phyloP scores from a whole-genome alignment of 2,329 filamentous ascomycete species.

The Sporothrix brunneoviolacea region DNA sequence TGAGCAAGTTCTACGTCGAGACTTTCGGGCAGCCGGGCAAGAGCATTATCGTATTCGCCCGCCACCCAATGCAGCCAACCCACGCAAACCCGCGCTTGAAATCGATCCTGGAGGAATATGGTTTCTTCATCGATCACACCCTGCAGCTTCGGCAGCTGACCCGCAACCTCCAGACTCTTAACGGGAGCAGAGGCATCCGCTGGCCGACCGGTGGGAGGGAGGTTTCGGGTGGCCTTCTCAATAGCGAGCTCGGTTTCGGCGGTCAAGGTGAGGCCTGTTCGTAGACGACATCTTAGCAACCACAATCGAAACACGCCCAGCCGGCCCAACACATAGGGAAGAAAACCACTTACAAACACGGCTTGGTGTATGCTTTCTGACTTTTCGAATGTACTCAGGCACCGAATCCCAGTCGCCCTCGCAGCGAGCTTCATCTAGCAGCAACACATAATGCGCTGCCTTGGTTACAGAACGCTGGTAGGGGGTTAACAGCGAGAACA shows the following conservation, averaged over 20 bases:
- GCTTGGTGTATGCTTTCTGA: conserved; percentile 86
- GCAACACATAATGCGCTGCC: conserved; percentile 71
- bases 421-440: conserved; percentile 80
- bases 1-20: conserved; percentile 47
- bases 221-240: conserved; percentile 45
- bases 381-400: conserved; percentile 83
- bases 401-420: conserved; percentile 81
- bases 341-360: conserved; percentile 61
- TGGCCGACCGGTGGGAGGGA: conserved; percentile 32
- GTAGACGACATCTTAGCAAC: too few species aligned
- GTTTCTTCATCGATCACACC: conserved; percentile 53
- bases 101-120: conserved; percentile 48
- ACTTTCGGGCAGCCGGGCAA: conserved; percentile 55
- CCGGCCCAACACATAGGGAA: too few species aligned
- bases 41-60: conserved; percentile 59
- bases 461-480: conserved; percentile 40
- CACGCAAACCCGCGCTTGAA: conserved; percentile 76
- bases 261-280: conserved; percentile 59
- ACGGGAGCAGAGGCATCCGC: conserved; percentile 33
- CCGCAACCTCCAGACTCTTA: conserved; percentile 39
- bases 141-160: conserved; percentile 44
- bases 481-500: neutral
- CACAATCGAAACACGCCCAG: too few species aligned
- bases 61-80: conserved; percentile 80
- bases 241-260: conserved; percentile 64